Base-by-base conservation (phyloP, 75 land plant genomes). In the Pinus albicaulis region DNA sequence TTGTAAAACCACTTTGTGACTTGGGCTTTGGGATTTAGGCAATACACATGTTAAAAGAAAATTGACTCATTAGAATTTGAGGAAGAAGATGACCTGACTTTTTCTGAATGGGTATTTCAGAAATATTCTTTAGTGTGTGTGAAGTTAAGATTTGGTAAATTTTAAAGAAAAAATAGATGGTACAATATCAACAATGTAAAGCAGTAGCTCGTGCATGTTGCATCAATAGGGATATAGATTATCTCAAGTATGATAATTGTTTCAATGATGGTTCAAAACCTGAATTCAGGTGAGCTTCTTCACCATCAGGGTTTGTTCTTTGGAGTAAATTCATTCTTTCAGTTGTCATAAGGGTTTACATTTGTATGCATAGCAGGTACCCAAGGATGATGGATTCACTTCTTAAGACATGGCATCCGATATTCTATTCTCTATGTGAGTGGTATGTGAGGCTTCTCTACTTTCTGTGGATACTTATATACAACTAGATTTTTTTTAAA, bases 371-470 rank as follows among this genome's bases (percentile, higher is more conserved):
- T 22, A 5, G 56, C 72, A 93, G 99, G 70, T 96, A 91, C 74
- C 91, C 84, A 28, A 76, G 63, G n/a, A 96, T 96, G 99, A 82
- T 84, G 19, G 76, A 86, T 72, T 94, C 99, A 19, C 73, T 96
- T 25, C 57, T 82, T 53, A 88, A 87, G 24, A 75, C 92, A 59
- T 92, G 91, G 12, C 87, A 91, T 23, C 77, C 88, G 14, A 93
- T 96, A 20, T 93, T 93, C 76, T 91, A 82, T 81, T 96, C 99
- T 57, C 52, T 96, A 24, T 96, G 99, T 85, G 99, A 96, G 89
- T 96, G 99, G 99, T 94, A 76, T 28, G 44, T 1, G 78, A 41
- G 26, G 3, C 15, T 59, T 19, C 61, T 5, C 61, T 20, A n/a
- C 61, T 59, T 20, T 22, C 61, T 20, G 61, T 59, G 61, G 4